phyloP scores from a whole-genome alignment of 1,284 basidiomycete species.

The Ceratobasidium sp. region DNA sequence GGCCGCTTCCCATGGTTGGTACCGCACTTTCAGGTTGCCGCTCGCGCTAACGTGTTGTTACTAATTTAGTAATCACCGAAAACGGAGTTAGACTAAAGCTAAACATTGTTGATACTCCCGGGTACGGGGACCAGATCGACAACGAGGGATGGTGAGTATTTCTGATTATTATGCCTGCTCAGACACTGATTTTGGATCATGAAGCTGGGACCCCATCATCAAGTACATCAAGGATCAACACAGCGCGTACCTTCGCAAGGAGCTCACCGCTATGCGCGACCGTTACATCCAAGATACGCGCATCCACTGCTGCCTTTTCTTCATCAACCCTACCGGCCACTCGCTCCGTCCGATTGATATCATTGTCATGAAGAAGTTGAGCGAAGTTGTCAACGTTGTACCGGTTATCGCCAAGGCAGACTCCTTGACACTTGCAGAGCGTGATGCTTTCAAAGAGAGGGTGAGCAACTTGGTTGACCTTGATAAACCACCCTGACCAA shows the following conservation, averaged over 20 bases:
- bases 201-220: constrained; percentile 97
- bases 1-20: constrained; percentile 88
- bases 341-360: constrained; percentile 94
- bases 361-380: constrained; percentile 98
- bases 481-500: not conserved
- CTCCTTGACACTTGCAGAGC: constrained; percentile 92
- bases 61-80: constrained; percentile 85
- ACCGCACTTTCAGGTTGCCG: not conserved
- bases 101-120: constrained; percentile 99
- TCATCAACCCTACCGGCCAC: constrained; percentile 98
- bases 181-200: constrained; percentile 17
- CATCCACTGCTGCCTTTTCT: constrained; percentile 98
- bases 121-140: constrained; percentile 98
- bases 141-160: constrained; percentile 92
- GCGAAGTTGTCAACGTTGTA: constrained; percentile 98
- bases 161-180: constrained; percentile 35
- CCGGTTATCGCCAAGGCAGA: constrained; percentile 99
- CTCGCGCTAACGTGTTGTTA: constrained; percentile 24
- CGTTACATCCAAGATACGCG: constrained; percentile 98
- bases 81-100: constrained; percentile 95
- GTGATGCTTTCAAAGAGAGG: constrained; percentile 92
- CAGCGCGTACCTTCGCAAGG: constrained; percentile 98
- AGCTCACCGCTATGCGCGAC: constrained; percentile 98
- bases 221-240: constrained; percentile 99
- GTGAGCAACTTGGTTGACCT: constrained; percentile 58